Conservation (phyloP, 768 basidiomycete genomes). For the Cyclocybe cylindracea region DNA sequence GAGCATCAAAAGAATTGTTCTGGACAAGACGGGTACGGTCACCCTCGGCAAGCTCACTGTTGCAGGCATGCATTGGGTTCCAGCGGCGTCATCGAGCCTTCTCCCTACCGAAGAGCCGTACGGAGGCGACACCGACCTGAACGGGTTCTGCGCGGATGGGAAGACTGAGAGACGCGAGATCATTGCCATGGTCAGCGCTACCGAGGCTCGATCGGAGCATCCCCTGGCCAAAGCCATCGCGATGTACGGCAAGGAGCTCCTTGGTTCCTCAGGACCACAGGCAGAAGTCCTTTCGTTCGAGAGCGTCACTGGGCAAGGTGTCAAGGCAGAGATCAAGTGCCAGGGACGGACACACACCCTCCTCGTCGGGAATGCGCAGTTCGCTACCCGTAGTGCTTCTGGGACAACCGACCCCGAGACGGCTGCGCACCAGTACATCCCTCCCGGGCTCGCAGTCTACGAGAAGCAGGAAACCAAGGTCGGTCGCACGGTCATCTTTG, state of each 20-base stretch:
- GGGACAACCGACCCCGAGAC: slow-evolving; percentile 23
- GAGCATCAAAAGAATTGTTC: slow-evolving; percentile 74
- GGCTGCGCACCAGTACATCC: slow-evolving; percentile 41
- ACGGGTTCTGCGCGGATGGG: slow-evolving; percentile 61
- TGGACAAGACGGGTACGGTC: slow-evolving; percentile 98
- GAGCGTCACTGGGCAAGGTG: slow-evolving; percentile 87
- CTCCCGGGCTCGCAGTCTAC: slow-evolving; percentile 61
- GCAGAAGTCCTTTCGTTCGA: slow-evolving; percentile 75
- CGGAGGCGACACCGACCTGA: slow-evolving; percentile 43
- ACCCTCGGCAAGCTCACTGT: slow-evolving; percentile 94
- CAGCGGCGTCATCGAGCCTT: slow-evolving; percentile 19
- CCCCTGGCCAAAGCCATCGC: slow-evolving; percentile 95
- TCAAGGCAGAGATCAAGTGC: slow-evolving; percentile 67
- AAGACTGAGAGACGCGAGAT: slow-evolving; percentile 58
- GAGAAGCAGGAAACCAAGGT: slow-evolving; percentile 66
- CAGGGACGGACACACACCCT: slow-evolving; percentile 55
- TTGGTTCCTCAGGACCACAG: slow-evolving; percentile 48
- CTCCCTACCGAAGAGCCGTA: slow-evolving; percentile 38
- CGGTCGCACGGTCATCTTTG: slow-evolving; percentile 87
- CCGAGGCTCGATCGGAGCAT: slow-evolving; percentile 93
- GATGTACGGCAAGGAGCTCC: slow-evolving; percentile 68
- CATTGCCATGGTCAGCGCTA: slow-evolving; percentile 80
- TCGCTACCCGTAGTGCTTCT: slow-evolving; percentile 57
- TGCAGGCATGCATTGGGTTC: slow-evolving; percentile 74
- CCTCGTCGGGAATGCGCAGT: slow-evolving; percentile 76